phyloP scores from a whole-genome alignment of 805 yeast species.

The Cyberlindnera xylosilytica region DNA sequence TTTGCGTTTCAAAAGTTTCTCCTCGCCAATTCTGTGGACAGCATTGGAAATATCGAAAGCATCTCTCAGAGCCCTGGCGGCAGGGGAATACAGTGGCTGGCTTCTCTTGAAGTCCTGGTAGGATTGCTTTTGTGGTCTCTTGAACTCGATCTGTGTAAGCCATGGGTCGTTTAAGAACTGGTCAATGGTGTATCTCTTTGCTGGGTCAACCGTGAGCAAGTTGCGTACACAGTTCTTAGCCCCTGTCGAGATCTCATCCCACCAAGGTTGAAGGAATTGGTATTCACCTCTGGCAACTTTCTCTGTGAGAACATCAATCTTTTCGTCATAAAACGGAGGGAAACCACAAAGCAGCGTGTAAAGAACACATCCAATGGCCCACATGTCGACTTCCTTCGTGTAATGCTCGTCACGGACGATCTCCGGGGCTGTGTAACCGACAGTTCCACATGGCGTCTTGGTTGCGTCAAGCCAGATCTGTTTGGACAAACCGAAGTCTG shows the following conservation, averaged over 20 bases:
- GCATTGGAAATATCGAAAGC: conserved; percentile 87
- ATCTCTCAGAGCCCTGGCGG: conserved; percentile 77
- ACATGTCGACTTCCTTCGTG: conserved; percentile 94
- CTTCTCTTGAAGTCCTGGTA: conserved; percentile 24
- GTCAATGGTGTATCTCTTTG: conserved; percentile 61
- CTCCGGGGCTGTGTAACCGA: conserved; percentile 98
- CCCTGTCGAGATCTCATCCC: conserved; percentile 75
- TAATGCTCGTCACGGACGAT: conserved; percentile 91
- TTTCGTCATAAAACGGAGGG: conserved; percentile 71
- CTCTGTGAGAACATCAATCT: conserved; percentile 60
- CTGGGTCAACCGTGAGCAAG: conserved; percentile 68
- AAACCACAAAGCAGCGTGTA: conserved; percentile 94
- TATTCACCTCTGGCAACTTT: conserved; percentile 72
- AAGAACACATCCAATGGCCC: conserved; percentile 97
- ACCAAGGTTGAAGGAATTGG: conserved; percentile 79
- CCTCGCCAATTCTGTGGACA: conserved; percentile 56
- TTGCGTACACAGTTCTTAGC: conserved; percentile 68
- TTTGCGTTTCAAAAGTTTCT: conserved; percentile 17
- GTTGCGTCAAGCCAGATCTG: conserved; percentile 77
- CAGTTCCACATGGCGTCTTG: conserved; percentile 98
- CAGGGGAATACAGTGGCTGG: conserved; percentile 52
- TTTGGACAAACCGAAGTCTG: conserved; percentile 94
- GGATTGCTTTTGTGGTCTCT: conserved; percentile 21
- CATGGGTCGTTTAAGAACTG: conserved; percentile 72
- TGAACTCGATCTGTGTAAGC: conserved; percentile 35